phyloP scores from a whole-genome alignment of 2,329 filamentous ascomycete genomes.

The Fusarium metavorans region DNA sequence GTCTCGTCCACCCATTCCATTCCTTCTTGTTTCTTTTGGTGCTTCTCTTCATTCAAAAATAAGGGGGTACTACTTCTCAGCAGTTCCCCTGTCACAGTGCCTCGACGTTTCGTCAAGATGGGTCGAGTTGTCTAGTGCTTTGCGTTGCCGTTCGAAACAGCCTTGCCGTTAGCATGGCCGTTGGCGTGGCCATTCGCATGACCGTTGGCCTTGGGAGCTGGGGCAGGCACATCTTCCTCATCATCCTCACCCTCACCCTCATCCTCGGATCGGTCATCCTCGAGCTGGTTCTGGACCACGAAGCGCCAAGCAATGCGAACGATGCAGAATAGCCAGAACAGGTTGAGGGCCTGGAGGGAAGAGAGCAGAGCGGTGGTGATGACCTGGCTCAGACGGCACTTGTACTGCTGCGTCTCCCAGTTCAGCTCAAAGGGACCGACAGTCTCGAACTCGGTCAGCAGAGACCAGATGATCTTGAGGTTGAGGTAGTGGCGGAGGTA shows the following conservation, averaged over 20 bases:
- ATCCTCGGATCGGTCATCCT: conserved; percentile 79
- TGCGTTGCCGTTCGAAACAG: conserved; percentile 9
- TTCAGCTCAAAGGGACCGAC: conserved; percentile 81
- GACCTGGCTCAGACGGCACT: conserved; percentile 76
- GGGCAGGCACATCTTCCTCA: conserved; percentile 60
- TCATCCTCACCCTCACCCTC: conserved; percentile 68
- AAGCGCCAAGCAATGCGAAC: conserved; percentile 80
- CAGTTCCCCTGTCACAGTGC: background rate
- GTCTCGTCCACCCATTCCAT: conserved; percentile 17
- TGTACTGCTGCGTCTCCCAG: conserved; percentile 83
- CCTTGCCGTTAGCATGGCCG: conserved; percentile 32
- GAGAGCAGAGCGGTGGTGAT: conserved; percentile 76
- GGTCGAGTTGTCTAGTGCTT: conserved; percentile 28
- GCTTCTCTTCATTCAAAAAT: background rate
- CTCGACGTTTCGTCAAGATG: background rate
- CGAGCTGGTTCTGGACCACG: conserved; percentile 68
- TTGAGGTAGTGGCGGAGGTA: conserved; percentile 92
- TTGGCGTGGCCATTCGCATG: conserved; percentile 28
- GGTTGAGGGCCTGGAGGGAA: conserved; percentile 78
- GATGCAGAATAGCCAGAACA: conserved; percentile 87
- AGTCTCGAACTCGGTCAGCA: conserved; percentile 80
- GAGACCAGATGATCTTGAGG: conserved; percentile 79
- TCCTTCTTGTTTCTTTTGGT: conserved; percentile 11
- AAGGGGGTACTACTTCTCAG: background rate
- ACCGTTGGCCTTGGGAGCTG: conserved; percentile 42